Base-by-base conservation (phyloP, 345 rosid species). In the Erodium maritimum region DNA sequence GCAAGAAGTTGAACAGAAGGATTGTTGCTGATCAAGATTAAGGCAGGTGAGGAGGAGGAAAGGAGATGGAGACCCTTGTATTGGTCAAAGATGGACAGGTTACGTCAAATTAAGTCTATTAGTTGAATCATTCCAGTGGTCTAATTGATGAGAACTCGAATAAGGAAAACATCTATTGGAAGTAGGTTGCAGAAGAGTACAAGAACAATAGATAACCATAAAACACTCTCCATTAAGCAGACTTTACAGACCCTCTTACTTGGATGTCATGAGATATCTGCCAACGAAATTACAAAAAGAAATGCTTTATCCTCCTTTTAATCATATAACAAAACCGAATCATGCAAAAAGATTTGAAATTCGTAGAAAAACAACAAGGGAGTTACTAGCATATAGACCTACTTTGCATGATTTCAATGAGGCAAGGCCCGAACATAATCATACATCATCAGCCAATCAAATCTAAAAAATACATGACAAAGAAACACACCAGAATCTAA, bases 381-480 rank as follows among this genome's bases (percentile, higher is more conserved):
- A 37, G 10, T 5, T 37, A 12, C 46, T 37, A 11, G 1, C 13
- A 37, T 5, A 69, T 52, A 52, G 61, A 67, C 73, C 57, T 61
- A 59, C 62, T 65, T 55, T 17, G 61, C 59, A 63, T 54, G 48
- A 61, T 62, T 64, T 61, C 55, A 12, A 65, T 72, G 61, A 67
- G 64, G 67, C 65, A 67, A 37, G 4, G 46, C 46, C 46, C 33
- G 33, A 37, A 1, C 13, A 37, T 12, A 5, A 12, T 37, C 14
- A 12, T 37, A 11, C 46, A 3, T 67, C 60, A 59, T 60, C 51
- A 20, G 67, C 64, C 55, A 57, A 57, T 20, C 37, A 34, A 25
- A 64, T 68, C 77, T 65, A 66, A 62, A 42, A 54, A 57, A 67
- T 65, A 53, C 17, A 65, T 45, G 19, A 54, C 60, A 50, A 75